A percentile compares a stretch with the other conserved stretches of the same genome.
phyloP scores from a whole-genome alignment of 257 asterid genomes.

The Nicotiana benthamiana region DNA sequence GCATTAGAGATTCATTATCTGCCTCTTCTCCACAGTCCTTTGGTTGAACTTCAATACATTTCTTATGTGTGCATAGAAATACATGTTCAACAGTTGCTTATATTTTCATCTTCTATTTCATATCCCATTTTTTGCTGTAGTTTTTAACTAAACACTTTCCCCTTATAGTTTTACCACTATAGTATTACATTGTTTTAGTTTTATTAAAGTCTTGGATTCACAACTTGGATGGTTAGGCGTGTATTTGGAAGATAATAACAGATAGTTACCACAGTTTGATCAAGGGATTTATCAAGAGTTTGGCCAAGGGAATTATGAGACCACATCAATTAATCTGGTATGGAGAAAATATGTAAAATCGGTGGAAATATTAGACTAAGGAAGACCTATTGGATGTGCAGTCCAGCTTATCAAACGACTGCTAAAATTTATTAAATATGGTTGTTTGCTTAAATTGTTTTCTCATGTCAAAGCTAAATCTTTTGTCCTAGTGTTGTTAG shows the following conservation, averaged over 20 bases:
- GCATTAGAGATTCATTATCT: background rate
- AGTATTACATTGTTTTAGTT: background rate
- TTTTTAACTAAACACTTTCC: background rate
- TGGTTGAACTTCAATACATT: too few species aligned
- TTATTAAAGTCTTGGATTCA: background rate
- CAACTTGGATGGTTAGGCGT: background rate
- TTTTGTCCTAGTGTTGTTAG: background rate
- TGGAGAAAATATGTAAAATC: background rate
- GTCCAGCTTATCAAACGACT: background rate
- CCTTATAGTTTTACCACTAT: background rate
- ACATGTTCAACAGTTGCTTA: background rate
- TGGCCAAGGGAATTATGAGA: background rate
- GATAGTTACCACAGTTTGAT: background rate
- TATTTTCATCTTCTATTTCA: background rate
- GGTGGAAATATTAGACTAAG: background rate
- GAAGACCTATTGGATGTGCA: background rate
- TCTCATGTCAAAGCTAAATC: background rate
- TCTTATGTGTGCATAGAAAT: background rate
- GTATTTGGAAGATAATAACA: background rate
- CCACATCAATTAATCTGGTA: background rate
- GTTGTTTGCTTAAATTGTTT: background rate
- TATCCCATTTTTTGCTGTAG: background rate
- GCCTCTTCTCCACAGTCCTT: too few species aligned
- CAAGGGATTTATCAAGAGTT: too few species aligned
- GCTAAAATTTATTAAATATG: background rate